A percentile compares a stretch with the other conserved stretches of the same genome.
These are phyloP conservation scores for Chernovozyma aurita DNA, from an alignment of 1,139 yeast genomes.

Conservation along the genomic window DNA sequence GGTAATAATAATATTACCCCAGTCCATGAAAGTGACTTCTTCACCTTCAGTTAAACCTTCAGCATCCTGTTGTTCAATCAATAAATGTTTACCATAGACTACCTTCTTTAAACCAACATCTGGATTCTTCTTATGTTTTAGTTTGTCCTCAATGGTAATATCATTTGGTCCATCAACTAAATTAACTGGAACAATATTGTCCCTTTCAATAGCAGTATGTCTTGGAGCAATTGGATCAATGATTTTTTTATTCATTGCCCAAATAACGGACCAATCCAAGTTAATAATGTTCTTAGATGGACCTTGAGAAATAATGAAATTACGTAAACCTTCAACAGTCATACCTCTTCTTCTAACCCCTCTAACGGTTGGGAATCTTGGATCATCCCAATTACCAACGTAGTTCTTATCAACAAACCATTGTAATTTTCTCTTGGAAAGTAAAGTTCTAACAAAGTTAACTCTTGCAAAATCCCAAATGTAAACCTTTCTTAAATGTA, in stretches of 20 bases:
- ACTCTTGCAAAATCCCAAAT: constrained; percentile 98
- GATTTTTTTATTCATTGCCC: constrained; percentile 95
- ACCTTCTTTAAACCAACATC: constrained; percentile 85
- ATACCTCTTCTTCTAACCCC: constrained; percentile 99
- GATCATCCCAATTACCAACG: constrained; percentile 95
- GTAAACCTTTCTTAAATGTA: constrained; percentile 83
- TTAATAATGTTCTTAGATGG: constrained; percentile 95
- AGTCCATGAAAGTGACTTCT: constrained; percentile 96
- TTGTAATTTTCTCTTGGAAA: constrained; percentile 94
- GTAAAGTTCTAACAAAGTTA: constrained; percentile 88
- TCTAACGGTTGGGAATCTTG: constrained; percentile 97
- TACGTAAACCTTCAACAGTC: constrained; percentile 95
- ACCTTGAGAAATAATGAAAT: constrained; percentile 91
- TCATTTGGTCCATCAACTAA: constrained; percentile 67
- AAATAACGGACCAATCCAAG: constrained; percentile 92
- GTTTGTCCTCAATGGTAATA: constrained; percentile 64
- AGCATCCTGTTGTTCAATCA: constrained; percentile 92
- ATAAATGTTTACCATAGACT: constrained; percentile 55
- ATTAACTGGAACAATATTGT: constrained; percentile 61
- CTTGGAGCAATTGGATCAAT: constrained; percentile 97
- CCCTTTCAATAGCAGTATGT: constrained; percentile 69
- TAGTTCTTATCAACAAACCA: constrained; percentile 92
- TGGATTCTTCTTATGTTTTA: constrained; percentile 94
- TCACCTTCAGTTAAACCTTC: constrained; percentile 64
- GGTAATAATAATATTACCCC: constrained; percentile 92